Evolutionary conservation across 2,329 filamentous ascomycete species (phyloP).

Genomic region (Fusarium newnesense): DNA sequence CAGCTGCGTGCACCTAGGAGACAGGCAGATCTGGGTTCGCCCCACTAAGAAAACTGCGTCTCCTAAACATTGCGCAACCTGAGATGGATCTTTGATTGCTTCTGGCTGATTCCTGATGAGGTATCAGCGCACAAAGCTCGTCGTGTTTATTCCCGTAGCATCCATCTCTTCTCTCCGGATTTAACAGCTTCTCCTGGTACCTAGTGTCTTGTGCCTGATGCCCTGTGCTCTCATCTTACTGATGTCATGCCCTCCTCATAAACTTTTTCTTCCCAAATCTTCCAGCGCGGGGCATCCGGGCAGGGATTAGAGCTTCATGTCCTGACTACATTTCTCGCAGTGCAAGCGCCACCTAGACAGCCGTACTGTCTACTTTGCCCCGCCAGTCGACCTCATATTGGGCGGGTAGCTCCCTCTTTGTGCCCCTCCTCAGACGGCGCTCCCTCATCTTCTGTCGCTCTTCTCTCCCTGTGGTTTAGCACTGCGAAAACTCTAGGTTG

Average conservation of each 20-base stretch:
- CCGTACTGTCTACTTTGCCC: slow-evolving; percentile 38
- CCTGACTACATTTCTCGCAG: slow-evolving; percentile 10
- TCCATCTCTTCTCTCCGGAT: slow-evolving; percentile 13
- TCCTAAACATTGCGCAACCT: slow-evolving; percentile 20
- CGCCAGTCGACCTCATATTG: slow-evolving; percentile 28
- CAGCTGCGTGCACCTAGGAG: slow-evolving; percentile 41
- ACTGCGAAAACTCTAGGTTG: slow-evolving; percentile 23
- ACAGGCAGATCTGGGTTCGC: slow-evolving; percentile 36
- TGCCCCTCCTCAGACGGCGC: slow-evolving; percentile 34
- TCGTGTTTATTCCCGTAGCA: slow-evolving; percentile 25
- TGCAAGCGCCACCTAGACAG: rapidly evolving
- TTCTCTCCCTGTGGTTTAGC: slow-evolving; percentile 38
- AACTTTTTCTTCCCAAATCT: slow-evolving; percentile 43
- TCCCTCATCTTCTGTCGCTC: slow-evolving; percentile 31
- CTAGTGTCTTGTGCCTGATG: background rate
- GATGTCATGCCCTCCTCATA: slow-evolving; percentile 46
- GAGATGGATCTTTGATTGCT: slow-evolving; percentile 24
- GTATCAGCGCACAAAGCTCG: background rate
- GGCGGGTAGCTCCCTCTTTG: slow-evolving; percentile 28
- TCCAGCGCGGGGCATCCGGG: slow-evolving; percentile 46
- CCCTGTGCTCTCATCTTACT: slow-evolving; percentile 27
- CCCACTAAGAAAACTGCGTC: slow-evolving; percentile 35
- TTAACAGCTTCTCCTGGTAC: slow-evolving; percentile 1
- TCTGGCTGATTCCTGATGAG: slow-evolving; percentile 27
- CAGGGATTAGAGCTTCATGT: slow-evolving; percentile 32